Base-by-base conservation (phyloP, 805 yeast species). In the Priceomyces melissophilus region DNA sequence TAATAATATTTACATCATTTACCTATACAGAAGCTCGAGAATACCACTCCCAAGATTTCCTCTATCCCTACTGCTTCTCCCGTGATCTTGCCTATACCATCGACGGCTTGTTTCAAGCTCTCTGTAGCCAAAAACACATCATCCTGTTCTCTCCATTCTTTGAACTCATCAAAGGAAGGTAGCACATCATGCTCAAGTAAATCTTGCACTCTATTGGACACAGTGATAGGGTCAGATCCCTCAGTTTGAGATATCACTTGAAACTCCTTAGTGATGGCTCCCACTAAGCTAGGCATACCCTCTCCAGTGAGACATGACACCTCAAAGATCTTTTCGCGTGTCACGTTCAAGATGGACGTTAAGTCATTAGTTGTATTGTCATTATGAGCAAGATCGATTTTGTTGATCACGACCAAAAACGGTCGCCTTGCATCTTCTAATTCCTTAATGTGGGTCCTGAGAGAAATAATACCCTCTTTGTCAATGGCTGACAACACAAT, bases 11-110 rank as follows among this genome's bases (percentile, higher is more conserved):
- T 40, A 14, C 9, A 27, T 49, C 65, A 91, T 60, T 91, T 91
- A 0, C 99, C 99, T 15, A 93, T 88, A 61, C 99, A 93, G 58
- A 93, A 93, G 46, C 81, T 84, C 2, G 96, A 82, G 56, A 93
- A 93, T 0, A 93, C 93, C 1, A 87, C 91, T 1, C 93, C 96
- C 4, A 93, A 67, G 0, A 93, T 81, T 55, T 93, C 98, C 51
- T 93, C 97, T 0, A 90, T 74, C 0, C 95, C 96, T 10, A 91
- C 79, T 0, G 87, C 77, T 30, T 86, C 85, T 1, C 98, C 99
- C 0, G 97, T 90, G 17, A 93, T 85, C 54, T 82, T 86, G 0
- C 97, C 97, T 30, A 93, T 84, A 0, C 96, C 96, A 10, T 84
- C 88, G 13, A 84, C 80, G 1, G 96, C 81, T 37, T 75, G 75